Conservation (phyloP, 768 basidiomycete genomes). For the Termitomyces heimii region DNA sequence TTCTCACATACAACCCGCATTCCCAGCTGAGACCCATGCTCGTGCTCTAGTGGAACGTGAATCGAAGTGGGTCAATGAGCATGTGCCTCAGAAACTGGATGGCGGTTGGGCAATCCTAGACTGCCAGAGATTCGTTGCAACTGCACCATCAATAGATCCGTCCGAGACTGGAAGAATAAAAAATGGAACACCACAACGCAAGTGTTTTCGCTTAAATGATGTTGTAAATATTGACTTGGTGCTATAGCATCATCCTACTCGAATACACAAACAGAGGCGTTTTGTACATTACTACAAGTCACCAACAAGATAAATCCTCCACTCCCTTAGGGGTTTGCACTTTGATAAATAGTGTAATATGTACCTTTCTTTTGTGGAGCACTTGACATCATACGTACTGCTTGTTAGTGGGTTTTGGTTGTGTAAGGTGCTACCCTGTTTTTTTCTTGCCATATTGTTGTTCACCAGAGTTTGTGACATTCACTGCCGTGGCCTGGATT, state of each 20-base stretch:
- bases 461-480: too few species aligned
- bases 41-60: conserved; percentile 52
- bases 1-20: conserved; percentile 36
- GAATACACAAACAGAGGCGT: conserved; percentile 87
- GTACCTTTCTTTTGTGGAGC: not conserved
- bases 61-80: conserved; percentile 59
- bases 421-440: too few species aligned
- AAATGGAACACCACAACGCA: conserved; percentile 25
- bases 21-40: conserved; percentile 54
- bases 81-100: conserved; percentile 35
- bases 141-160: conserved; percentile 46
- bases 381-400: too few species aligned
- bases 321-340: too few species aligned
- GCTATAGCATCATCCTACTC: conserved; percentile 65
- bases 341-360: not conserved
- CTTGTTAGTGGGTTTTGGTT: too few species aligned
- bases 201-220: conserved; percentile 21
- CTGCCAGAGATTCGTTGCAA: conserved; percentile 63
- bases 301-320: conserved; percentile 52
- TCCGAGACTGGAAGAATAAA: conserved; percentile 11
- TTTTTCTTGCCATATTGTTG: too few species aligned
- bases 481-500: too few species aligned
- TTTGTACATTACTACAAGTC: conserved; percentile 75
- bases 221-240: conserved; percentile 1
- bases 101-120: conserved; percentile 38